These are phyloP conservation scores for Coemansia sp. DNA, from an alignment of 192 early-diverging fungal genomes.

Conservation along the genomic window DNA sequence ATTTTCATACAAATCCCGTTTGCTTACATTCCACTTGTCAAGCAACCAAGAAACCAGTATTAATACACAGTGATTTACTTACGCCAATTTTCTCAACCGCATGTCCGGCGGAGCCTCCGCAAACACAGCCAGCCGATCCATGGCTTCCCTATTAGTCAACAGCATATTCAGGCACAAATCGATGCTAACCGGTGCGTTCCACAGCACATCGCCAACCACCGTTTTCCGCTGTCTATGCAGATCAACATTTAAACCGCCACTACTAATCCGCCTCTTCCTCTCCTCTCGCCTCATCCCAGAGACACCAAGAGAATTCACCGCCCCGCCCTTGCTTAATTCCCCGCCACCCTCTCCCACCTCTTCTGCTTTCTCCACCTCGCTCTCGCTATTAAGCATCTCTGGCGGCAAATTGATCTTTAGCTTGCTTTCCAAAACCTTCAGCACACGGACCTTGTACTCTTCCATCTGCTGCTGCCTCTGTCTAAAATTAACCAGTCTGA, in stretches of 20 bases:
- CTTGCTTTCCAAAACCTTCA: slow-evolving; percentile 24
- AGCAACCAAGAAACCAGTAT: neutral
- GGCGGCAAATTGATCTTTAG: slow-evolving; percentile 24
- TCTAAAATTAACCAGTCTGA: slow-evolving; percentile 24
- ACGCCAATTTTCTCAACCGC: slow-evolving; percentile 58
- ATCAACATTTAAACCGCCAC: neutral
- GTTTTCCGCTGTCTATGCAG: slow-evolving; percentile 15
- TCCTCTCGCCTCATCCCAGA: neutral
- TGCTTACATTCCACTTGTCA: too few relatives aligned
- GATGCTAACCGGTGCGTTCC: slow-evolving; percentile 52
- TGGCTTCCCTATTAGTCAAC: slow-evolving; percentile 80
- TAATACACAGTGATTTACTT: slow-evolving; percentile 22
- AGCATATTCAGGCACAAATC: slow-evolving; percentile 85
- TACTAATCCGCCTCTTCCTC: neutral
- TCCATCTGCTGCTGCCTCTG: slow-evolving; percentile 44
- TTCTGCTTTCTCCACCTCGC: neutral
- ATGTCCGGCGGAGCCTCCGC: slow-evolving; percentile 58
- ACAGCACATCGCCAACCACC: slow-evolving; percentile 36
- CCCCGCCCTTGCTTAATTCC: neutral
- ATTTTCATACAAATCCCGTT: too few relatives aligned
- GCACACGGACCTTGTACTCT: slow-evolving; percentile 37
- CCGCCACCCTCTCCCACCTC: neutral
- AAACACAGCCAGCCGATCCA: slow-evolving; percentile 62
- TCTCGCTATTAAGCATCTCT: slow-evolving; percentile 4
- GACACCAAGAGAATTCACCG: neutral